These are phyloP conservation scores for Aureoboletus auriporus DNA, from an alignment of 768 basidiomycete genomes.

Conservation along the genomic window DNA sequence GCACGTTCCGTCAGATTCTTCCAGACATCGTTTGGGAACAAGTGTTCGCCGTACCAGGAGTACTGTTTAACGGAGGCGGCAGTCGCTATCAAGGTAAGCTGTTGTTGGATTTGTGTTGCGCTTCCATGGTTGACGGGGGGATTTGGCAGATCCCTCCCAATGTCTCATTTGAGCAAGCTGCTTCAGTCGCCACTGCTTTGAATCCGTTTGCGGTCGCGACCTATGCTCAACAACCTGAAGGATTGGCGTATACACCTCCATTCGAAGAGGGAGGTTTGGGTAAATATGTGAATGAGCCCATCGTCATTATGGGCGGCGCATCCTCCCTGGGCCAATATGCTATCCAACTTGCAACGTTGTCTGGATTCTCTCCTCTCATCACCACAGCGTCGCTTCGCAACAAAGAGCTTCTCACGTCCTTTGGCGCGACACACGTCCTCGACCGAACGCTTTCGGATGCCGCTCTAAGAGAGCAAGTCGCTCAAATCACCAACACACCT, in stretches of 20 bases:
- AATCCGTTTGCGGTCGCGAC: constrained; percentile 31
- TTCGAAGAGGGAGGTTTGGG: constrained; percentile 26
- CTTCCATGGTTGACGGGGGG: neutral
- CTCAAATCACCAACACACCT: neutral
- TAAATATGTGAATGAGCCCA: constrained; percentile 29
- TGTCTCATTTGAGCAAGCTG: constrained; percentile 34
- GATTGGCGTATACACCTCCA: constrained; percentile 24
- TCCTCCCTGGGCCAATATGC: constrained; percentile 35
- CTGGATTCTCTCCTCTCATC: constrained; percentile 34
- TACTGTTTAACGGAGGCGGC: constrained; percentile 17
- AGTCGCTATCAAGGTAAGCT: constrained; percentile 12
- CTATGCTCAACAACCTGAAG: constrained; percentile 23
- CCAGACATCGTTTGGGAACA: constrained; percentile 8
- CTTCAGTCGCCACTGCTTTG: constrained; percentile 32
- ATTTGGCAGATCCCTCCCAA: constrained; percentile 28
- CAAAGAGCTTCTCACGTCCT: constrained; percentile 21
- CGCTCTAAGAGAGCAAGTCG: constrained; percentile 4
- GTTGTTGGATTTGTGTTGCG: neutral
- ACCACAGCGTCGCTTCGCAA: constrained; percentile 37
- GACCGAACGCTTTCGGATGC: constrained; percentile 22
- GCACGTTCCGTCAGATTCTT: neutral
- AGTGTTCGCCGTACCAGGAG: constrained; percentile 19
- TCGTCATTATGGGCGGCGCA: constrained; percentile 35
- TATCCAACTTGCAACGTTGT: constrained; percentile 31
- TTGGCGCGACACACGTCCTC: constrained; percentile 37